Base-by-base conservation (phyloP, 352 stramenopile species). In the Ochromonadaceae sp. region DNA sequence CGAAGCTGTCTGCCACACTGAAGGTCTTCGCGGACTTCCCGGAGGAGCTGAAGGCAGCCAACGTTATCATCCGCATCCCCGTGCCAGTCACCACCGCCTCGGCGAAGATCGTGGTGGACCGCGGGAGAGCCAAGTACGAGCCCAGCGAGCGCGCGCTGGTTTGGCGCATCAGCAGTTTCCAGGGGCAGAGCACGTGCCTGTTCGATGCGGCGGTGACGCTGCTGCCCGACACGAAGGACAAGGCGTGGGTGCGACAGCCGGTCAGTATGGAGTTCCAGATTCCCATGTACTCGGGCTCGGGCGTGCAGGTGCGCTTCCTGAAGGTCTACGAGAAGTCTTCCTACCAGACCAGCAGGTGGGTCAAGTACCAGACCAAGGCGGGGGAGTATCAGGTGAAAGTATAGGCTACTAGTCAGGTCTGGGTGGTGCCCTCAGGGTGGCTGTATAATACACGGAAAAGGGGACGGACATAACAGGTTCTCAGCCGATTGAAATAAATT, bases 301-400 rank as follows among this genome's bases (percentile, higher is more conserved):
- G 92, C 10, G 82, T 98, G 9, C 88, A 97, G 73, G 92, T 98
- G 55, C 86, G 90, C 36, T 98, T 97, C 78, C 83, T 98, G 66
- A 93, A 95, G 71, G 91, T 98, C 1, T 97, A 96, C 67, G 92
- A 98, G 72, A 97, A 98, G 78, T 93, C 84, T 68, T 93, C 88
- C 39, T 98, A 98, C 77, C 82, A 92, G 65, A 96, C 88, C 25
- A 96, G 90, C 73, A 92, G 95, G 79, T 98, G 91, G 91, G 92
- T 98, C 35, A 86, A 90, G 72, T 98, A 98, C 75, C 92, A 97
- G 68, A 96, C 92, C 17, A 93, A 95, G 59, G 91, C 91, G 1
- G 91, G 91, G 4, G 84, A 93, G 67, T 98, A 98, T 76, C 88
- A 97, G 74, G 86, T 98, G 56, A 84, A 90, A 66, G 95, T 97